These are phyloP conservation scores for Xylariales sp. DNA, from an alignment of 2,329 filamentous ascomycete species.

Conservation along the genomic window DNA sequence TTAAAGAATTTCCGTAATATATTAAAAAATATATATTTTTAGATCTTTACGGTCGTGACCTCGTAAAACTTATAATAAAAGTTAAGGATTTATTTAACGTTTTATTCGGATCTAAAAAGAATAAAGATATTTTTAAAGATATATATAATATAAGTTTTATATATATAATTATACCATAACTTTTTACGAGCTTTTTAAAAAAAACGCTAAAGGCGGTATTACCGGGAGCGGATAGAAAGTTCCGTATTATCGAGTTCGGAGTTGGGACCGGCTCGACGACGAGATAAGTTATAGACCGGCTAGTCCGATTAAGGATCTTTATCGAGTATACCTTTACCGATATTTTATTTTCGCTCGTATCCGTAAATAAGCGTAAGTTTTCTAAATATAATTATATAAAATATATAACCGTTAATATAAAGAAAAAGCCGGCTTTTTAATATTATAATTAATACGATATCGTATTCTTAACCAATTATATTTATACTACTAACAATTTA, in stretches of 20 bases:
- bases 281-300: constrained; percentile 20
- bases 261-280: constrained; percentile 40
- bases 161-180: neutral
- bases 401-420: constrained; percentile 25
- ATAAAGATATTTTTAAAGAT: neutral
- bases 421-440: constrained; percentile 17
- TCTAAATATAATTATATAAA: constrained; percentile 15
- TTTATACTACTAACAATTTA: constrained; percentile 29
- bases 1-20: too few relatives aligned
- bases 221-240: neutral
- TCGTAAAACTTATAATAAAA: too few relatives aligned
- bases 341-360: constrained; percentile 29
- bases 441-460: constrained; percentile 22
- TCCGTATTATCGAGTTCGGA: constrained; percentile 38
- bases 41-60: too few relatives aligned
- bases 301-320: constrained; percentile 19
- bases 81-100: too few relatives aligned
- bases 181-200: neutral
- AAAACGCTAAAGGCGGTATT: neutral
- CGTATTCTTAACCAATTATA: constrained; percentile 31
- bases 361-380: constrained; percentile 8
- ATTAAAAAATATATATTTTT: too few relatives aligned
- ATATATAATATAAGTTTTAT: neutral
- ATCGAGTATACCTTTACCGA: constrained; percentile 39
- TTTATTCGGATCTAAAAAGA: neutral